Base-by-base conservation (phyloP, 1,139 yeast species). In the Cylindricascospora bacillispora region DNA sequence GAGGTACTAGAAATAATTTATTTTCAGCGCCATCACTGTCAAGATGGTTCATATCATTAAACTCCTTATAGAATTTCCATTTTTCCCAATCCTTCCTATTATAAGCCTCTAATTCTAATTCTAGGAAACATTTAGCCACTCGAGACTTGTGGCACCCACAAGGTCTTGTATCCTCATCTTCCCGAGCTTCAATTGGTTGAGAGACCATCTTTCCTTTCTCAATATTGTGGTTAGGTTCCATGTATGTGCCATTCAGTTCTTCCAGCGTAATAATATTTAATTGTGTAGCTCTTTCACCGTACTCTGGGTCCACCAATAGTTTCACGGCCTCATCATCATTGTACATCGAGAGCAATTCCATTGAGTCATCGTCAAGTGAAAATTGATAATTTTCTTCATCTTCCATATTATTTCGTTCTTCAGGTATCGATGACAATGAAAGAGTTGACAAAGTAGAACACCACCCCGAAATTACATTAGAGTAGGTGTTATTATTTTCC, bases 101-200 rank as follows among this genome's bases (percentile, higher is more conserved):
- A 11, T 13, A 9, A 24, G n/a, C 10, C 6, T 24, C 26, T 10
- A 13, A 13, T n/a, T 24, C 26, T 9, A 24, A n/a, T 15, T 24
- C 26, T 7, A 13, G 11, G 19, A 24, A 24, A 13, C 26, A 24
- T 13, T 24, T 24, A 11, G 26, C 26, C 11, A 7, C 15, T n/a
- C 26, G 12, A 14, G 26, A 24, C 15, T 24, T 24, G 14, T 24
- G 26, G 14, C 26, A 24, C 7, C 26, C 26, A 13, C 26, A 24
- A 5, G 19, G 26, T 14, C 15, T 13, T 9, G 12, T 13, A 24
- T 13, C 14, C 4, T 24, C 11, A 7, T 10, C 17, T n/a, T 12
- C 26, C 7, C 1, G n/a, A 13, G 11, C 12, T 7, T 7, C 21
- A 18, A 18, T 7, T 18, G 21, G 21, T 10, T 7, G n/a, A n/a